phyloP scores from a whole-genome alignment of 2,329 filamentous ascomycete species.

The Fusarium anguioides region DNA sequence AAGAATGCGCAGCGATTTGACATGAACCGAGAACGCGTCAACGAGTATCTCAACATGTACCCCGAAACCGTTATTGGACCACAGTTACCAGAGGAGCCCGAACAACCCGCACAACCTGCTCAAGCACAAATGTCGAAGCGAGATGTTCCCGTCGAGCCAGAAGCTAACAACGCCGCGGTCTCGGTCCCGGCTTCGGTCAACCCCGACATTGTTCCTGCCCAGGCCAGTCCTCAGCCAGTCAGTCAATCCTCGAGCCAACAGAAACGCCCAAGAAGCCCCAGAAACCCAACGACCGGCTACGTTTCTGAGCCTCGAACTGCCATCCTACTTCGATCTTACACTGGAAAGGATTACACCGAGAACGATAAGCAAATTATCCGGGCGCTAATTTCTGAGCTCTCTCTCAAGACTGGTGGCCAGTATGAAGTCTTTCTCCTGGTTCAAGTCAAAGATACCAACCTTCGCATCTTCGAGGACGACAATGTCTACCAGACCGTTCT shows the following conservation, averaged over 20 bases:
- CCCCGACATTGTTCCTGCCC: not conserved
- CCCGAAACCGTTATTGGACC: conserved; percentile 47
- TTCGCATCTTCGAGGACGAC: conserved; percentile 69
- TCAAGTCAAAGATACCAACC: conserved; percentile 75
- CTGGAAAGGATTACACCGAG: conserved; percentile 78
- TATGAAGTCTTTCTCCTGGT: conserved; percentile 85
- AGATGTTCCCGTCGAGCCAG: not conserved
- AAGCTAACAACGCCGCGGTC: not conserved
- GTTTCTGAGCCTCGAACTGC: conserved; percentile 70
- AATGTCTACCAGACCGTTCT: conserved; percentile 70
- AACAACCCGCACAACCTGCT: conserved; percentile 8
- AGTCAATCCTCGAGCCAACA: conserved; percentile 8
- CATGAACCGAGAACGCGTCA: conserved; percentile 53
- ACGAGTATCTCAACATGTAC: conserved; percentile 58
- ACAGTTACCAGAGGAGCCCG: conserved; percentile 20
- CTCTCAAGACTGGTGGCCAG: conserved; percentile 79
- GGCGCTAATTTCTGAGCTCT: conserved; percentile 81
- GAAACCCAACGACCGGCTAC: conserved; percentile 33
- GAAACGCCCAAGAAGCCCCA: conserved; percentile 20
- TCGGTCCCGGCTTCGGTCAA: not conserved
- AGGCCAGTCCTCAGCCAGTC: not conserved
- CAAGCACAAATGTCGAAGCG: conserved; percentile 24
- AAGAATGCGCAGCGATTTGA: conserved; percentile 75
- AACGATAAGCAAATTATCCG: conserved; percentile 84
- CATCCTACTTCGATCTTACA: conserved; percentile 80